Evolutionary conservation across 202 grass and related monocot species (phyloP).

Genomic region (Panicum virgatum): DNA sequence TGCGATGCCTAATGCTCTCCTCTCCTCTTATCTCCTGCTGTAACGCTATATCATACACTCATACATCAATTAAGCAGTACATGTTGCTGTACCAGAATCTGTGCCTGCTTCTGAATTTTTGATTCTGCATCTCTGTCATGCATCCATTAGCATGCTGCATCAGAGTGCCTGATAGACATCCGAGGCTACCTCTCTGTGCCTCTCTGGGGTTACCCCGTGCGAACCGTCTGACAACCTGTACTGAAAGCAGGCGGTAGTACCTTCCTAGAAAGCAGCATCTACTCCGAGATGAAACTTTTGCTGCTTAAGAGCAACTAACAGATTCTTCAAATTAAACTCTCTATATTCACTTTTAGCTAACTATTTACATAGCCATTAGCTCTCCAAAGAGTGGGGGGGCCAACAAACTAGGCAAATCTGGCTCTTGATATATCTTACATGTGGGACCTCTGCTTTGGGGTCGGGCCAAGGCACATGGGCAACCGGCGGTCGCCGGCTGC

Average conservation of each 20-base stretch:
- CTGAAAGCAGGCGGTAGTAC: conserved; percentile 15
- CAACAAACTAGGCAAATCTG: too few species aligned
- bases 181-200: background rate
- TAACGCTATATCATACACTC: background rate
- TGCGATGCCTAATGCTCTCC: background rate
- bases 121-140: conserved; percentile 1
- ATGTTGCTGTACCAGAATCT: conserved; percentile 11
- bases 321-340: too few species aligned
- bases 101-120: conserved; percentile 14
- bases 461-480: too few species aligned
- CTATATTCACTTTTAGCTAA: too few species aligned
- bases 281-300: conserved; percentile 9
- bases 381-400: too few species aligned
- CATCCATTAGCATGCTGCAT: background rate
- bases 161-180: background rate
- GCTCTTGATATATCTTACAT: too few species aligned
- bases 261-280: conserved; percentile 26
- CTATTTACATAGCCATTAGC: too few species aligned
- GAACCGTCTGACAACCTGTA: conserved; percentile 11
- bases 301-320: too few species aligned
- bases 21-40: background rate
- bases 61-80: background rate
- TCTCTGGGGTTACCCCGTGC: background rate
- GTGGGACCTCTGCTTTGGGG: too few species aligned
- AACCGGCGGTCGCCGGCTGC: too few species aligned